Evolutionary conservation across 768 basidiomycete species (phyloP), one percentile per base, ranked within the genome.

Genomic region (Russula foetens): DNA sequence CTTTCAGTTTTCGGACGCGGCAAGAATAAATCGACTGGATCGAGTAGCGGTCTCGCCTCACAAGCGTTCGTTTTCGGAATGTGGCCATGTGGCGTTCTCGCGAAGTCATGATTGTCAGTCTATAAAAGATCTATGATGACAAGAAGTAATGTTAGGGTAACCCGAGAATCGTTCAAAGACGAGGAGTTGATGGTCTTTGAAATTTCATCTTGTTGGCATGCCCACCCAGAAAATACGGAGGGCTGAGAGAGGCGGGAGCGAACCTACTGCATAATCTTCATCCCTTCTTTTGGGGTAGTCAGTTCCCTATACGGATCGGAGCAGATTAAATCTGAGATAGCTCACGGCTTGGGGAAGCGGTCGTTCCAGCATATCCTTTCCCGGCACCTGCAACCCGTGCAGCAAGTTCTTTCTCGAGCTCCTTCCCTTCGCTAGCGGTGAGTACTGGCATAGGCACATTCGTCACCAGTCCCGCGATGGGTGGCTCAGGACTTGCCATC

Each of bases 371-470:
- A 26, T 44, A 35, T 43, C 49, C 56, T 24, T 57, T 62, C 19
- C 56, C 60, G 9, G 50, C 60, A 19, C 55, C 60, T 1, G 60
- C 60, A 43, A 58, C 60, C 35, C 60, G 60, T 39, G 60, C 60
- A 26, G 56, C 50, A 21, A 62, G 24, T 47, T 62, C 60, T 38
- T 41, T 62, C 50, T 62, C 60, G 17, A 62, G 51, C 12, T 24
- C 28, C 28, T 62, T 23, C 21, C 50, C 35, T 24, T 62, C 60
- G 29, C 19, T 53, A 28, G 17, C 11, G 17, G 44, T 57, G 21
- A 62, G 60, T 23, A 41, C 45, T 7, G 60, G 35, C 44, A 47
- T 46, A 7, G 60, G 48, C 11, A 41, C 50, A 28, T 51, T 33
- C 45, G 51, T 56, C 24, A 47, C 55, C 35, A 28, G n/a, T 31